Evolutionary conservation across 305 asterid genomes (phyloP), one percentile per base, ranked within the genome.

Genomic region (Fraxinus floribunda): DNA sequence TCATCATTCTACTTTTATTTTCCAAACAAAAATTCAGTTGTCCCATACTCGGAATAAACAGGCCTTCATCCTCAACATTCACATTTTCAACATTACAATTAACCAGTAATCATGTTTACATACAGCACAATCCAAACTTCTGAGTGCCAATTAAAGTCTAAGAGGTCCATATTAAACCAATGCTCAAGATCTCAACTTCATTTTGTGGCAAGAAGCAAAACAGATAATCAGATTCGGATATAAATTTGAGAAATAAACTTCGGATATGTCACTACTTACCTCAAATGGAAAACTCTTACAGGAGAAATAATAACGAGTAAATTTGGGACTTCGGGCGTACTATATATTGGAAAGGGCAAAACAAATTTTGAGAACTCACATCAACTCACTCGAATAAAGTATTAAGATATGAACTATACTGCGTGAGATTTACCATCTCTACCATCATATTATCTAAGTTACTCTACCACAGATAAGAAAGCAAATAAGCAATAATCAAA

Each of bases 341-440:
- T 44, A 41, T 8, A 41, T 8, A 8, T 41, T 11, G 55, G 55
- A 15, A 11, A 44, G n/a, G 55, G 55, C 55, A 44, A 11, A 39
- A 39, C 13, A 2, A 39, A 39, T 8, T 39, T 39, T 39, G 46
- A 39, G 13, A 39, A 39, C 10, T 7, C n/a, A 10, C 52, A 2
- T 44, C 4, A 11, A 44, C 55, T 13, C 4, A 10, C 55, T 11
- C 55, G 1, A 44, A 44, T 44, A 11, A 46, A 46, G 18, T 46
- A 46, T 13, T 13, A 13, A 46, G n/a, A 11, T 46, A 11, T 11
- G n/a, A 52, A 52, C 7, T 1, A 52, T 52, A 16, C 7, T 0
- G 16, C 62, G 76, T 44, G 74, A 72, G 87, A 52, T 52, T 52
- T 52, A 52, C 24, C 9, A 52, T 46, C 57, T 46, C 57, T 13